These are phyloP conservation scores for Hanseniaspora sp. DNA, from an alignment of 1,139 yeast species.

Conservation along the genomic window DNA sequence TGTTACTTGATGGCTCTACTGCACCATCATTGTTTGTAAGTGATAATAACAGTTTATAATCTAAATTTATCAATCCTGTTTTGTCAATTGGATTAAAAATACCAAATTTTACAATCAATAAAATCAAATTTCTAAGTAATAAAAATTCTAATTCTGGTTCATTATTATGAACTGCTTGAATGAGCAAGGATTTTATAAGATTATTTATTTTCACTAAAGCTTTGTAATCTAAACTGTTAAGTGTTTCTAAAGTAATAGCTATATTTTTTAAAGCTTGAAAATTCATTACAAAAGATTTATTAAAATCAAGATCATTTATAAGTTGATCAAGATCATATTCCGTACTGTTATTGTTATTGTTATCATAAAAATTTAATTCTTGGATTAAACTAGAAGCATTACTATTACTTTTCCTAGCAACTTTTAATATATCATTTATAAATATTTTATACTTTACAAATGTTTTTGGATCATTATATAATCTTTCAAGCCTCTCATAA, in stretches of 20 bases:
- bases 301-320: not conserved
- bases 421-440: slow-evolving; percentile 8
- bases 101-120: slow-evolving; percentile 31
- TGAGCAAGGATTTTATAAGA: not conserved
- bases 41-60: not conserved
- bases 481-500: not conserved
- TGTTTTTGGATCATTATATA: slow-evolving; percentile 7
- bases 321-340: not conserved
- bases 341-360: not conserved
- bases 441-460: slow-evolving; percentile 6
- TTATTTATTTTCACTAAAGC: slow-evolving; percentile 1
- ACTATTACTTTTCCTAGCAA: not conserved
- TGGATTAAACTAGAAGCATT: not conserved
- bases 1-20: not conserved
- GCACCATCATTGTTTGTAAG: not conserved
- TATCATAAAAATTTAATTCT: not conserved
- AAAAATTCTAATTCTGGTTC: slow-evolving; percentile 68
- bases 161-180: not conserved
- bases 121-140: slow-evolving; percentile 67
- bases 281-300: not conserved
- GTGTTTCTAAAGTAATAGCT: not conserved
- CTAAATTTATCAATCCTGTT: slow-evolving; percentile 5
- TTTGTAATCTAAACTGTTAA: not conserved
- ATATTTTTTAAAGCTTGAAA: not conserved
- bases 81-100: not conserved